Evolutionary conservation across 139 green algal species (phyloP), one percentile per base, ranked within the genome.

Genomic region (Mychonastes homosphaera): DNA sequence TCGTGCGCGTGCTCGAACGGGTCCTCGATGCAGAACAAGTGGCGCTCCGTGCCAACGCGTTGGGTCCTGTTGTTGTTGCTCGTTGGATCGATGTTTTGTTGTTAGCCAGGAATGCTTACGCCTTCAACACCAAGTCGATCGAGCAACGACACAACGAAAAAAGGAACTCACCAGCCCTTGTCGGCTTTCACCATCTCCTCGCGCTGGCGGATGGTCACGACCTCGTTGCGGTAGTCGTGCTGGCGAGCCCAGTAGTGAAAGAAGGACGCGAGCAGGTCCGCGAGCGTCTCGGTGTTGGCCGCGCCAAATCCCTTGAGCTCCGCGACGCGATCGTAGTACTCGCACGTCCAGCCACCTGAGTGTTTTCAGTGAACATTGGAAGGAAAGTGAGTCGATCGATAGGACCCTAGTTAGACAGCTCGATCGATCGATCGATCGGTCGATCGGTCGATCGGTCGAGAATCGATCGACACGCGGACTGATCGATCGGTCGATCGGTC

Each of bases 191-290:
- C 75, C 28, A 92, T 35, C 39, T 62, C 64, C 10, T 62, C 64
- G n/a, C 83, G 82, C 0, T 55, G 64, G 44, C 87, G 75, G 2
- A 96, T 63, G 52, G 62, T 84, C 51, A 95, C 58, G 30, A 96
- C 89, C 10, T 49, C 50, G 30, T 67, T 62, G 34, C 73, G 79
- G 79, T 90, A 96, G 75, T 96, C 84, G 67, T 95, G 88, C 13
- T 76, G 63, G 67, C 75, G 89, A 6, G 82, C 87, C 87, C 87
- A 96, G 69, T 95, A 93, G 64, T 88, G 77, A 56, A 96, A 97
- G 69, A 97, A 96, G 15, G 65, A 63, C 27, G 68, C 77, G 32
- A 95, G 64, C 56, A 95, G 74, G 68, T 92, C 68, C 4, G 64
- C 88, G 45, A 96, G 56, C 6, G 62, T 73, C 77, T 96, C 81